Evolutionary conservation across 2,329 filamentous ascomycete genomes (phyloP).

Genomic region (Paracorniculantispora psalliotae): DNA sequence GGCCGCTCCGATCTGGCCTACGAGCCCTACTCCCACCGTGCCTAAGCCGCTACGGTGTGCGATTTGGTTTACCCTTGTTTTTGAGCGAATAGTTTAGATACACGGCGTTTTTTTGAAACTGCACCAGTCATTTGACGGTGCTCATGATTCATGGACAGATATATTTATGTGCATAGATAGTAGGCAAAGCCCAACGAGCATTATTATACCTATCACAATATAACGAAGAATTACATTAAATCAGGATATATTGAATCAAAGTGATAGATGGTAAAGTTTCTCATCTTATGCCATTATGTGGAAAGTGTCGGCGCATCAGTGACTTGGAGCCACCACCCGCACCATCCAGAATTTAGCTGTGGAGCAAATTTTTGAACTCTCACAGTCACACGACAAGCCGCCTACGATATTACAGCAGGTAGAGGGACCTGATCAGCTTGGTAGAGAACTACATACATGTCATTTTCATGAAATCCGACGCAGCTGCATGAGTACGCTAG

Average conservation of each 20-base stretch:
- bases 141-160: slow-evolving; percentile 12
- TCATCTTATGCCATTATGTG: too few species aligned
- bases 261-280: not conserved
- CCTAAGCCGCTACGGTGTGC: slow-evolving; percentile 31
- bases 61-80: not conserved
- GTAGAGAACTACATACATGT: not conserved
- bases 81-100: not conserved
- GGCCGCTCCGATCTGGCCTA: slow-evolving; percentile 51
- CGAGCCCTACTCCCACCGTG: slow-evolving; percentile 58
- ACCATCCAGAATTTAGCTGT: not conserved
- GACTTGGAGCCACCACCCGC: not conserved
- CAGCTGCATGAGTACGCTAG: not conserved
- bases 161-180: slow-evolving; percentile 10
- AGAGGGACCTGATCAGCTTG: not conserved
- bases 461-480: too few species aligned
- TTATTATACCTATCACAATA: slow-evolving; percentile 1
- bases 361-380: slow-evolving; percentile 11
- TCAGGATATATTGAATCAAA: too few species aligned
- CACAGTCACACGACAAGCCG: not conserved
- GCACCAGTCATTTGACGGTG: slow-evolving; percentile 1
- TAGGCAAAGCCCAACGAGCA: not conserved
- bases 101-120: slow-evolving; percentile 6
- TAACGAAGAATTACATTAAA: not conserved
- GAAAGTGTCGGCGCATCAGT: not conserved
- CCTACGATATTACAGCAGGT: not conserved